Conservation (phyloP, 306 rosid species). For the Sicyos edulis region DNA sequence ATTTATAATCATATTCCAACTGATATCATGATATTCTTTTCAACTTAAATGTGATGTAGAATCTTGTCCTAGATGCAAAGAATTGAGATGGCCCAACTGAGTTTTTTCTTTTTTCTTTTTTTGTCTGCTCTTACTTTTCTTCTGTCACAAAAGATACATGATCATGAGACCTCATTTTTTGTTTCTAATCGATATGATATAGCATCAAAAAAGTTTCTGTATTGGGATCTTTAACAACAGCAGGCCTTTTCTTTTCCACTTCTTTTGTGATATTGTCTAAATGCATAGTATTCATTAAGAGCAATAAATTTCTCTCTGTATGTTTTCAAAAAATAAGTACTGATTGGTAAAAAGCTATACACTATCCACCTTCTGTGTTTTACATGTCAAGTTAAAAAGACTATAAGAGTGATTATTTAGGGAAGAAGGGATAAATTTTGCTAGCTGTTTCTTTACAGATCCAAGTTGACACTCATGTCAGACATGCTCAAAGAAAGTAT, state of each 20-base stretch:
- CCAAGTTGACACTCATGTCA: not conserved
- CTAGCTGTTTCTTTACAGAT: not conserved
- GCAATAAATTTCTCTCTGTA: not conserved
- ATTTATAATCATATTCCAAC: conserved; percentile 25
- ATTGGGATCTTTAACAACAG: conserved; percentile 4
- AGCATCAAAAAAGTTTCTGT: not conserved
- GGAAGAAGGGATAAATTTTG: not conserved
- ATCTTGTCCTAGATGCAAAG: conserved; percentile 17
- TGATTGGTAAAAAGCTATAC: not conserved
- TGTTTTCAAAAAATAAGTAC: not conserved
- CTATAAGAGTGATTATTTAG: not conserved
- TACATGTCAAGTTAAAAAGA: not conserved
- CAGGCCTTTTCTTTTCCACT: not conserved
- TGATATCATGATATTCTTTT: conserved; percentile 23
- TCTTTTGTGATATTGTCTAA: conserved; percentile 12
- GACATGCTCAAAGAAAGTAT: not conserved
- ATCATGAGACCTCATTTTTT: conserved; percentile 16
- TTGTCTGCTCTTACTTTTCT: conserved; percentile 13
- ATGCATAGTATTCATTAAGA: not conserved
- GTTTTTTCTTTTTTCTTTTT: not conserved
- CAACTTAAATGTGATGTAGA: conserved; percentile 27
- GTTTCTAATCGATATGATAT: not conserved
- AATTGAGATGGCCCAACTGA: not conserved
- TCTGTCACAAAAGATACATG: conserved; percentile 16
- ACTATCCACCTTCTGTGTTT: not conserved